Evolutionary conservation across 371 early-diverging fungal genomes (phyloP), one percentile per base, ranked within the genome.

Genomic region (Circinella umbellata): DNA sequence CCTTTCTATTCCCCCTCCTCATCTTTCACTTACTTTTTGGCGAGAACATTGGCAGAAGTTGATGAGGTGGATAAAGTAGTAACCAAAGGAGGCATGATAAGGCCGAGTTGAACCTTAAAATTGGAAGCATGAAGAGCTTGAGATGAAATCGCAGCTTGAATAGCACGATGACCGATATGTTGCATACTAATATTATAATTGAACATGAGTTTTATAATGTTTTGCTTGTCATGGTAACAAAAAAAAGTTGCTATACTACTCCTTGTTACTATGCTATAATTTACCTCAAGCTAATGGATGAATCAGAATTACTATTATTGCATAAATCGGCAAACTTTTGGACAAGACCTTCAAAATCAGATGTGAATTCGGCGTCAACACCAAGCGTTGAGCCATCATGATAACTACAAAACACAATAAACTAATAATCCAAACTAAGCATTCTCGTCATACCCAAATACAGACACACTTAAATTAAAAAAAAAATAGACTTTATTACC

Each of bases 311-410:
- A 53, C 71, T 76, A 72, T 77, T 77, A 3, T 80, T 49, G 74
- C 84, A 75, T 48, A 86, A 86, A 0, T 70, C 73, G 51, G 92
- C 89, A 77, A 94, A 93, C 55, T 82, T 82, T 67, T 73, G 73
- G 18, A 84, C 59, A 4, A 84, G 63, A 17, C 47, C 36, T 63
- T 82, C 80, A 69, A 91, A 92, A 34, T 86, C 71, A 2, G 64
- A 71, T 3, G 83, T 79, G 61, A 93, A 88, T 64, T 93, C 92
- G 10, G 73, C 69, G 73, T 92, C 92, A 15, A 91, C 85, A 48
- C 85, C 85, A 1, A 88, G 71, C n/a, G 86, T 87, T 5, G 89
- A 82, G 34, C 92, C 92, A 70, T 87, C 88, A 67, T 91, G 86
- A 64, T 89, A 83, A n/a, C 70, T 64, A 68, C 89, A 90, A 72